Conservation (phyloP, 208 protist species). For the Perkinsela sp. region DNA sequence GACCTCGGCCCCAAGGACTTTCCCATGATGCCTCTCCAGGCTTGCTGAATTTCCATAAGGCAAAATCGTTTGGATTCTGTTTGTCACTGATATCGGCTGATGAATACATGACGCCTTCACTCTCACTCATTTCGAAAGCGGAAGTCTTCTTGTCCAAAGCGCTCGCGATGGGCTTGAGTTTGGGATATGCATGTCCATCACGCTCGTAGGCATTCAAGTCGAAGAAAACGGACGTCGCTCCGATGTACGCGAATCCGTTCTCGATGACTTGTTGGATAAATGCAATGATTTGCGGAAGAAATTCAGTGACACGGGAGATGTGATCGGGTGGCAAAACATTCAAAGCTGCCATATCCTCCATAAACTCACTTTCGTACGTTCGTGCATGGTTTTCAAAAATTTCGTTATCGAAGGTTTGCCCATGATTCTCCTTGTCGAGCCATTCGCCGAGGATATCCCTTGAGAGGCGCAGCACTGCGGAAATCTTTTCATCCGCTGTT, state of each 20-base stretch:
- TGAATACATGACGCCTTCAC: conserved; percentile 33
- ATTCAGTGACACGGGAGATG: conserved; percentile 87
- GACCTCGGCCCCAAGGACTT: conserved; percentile 66
- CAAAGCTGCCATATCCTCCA: conserved; percentile 66
- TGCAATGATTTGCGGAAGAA: conserved; percentile 76
- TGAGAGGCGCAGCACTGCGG: conserved; percentile 16
- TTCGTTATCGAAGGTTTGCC: conserved; percentile 21
- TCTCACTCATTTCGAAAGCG: conserved; percentile 63
- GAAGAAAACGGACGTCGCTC: conserved; percentile 78
- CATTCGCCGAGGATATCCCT: conserved; percentile 34
- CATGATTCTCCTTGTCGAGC: conserved; percentile 30
- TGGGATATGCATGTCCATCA: conserved; percentile 70
- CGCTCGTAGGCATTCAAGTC: conserved; percentile 52
- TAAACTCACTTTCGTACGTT: conserved; percentile 64
- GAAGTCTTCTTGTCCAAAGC: conserved; percentile 18
- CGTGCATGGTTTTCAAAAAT: conserved; percentile 60
- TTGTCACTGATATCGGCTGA: conserved; percentile 46
- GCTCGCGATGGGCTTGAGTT: conserved; percentile 49
- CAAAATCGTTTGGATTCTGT: conserved; percentile 73
- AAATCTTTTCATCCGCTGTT: conserved; percentile 9
- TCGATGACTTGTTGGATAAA: conserved; percentile 77
- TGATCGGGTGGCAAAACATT: conserved; percentile 56
- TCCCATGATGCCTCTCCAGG: conserved; percentile 74
- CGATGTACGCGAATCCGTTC: conserved; percentile 79
- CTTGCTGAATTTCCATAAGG: conserved; percentile 87